Evolutionary conservation across 345 rosid genomes (phyloP).

Genomic region (Populus davidiana): DNA sequence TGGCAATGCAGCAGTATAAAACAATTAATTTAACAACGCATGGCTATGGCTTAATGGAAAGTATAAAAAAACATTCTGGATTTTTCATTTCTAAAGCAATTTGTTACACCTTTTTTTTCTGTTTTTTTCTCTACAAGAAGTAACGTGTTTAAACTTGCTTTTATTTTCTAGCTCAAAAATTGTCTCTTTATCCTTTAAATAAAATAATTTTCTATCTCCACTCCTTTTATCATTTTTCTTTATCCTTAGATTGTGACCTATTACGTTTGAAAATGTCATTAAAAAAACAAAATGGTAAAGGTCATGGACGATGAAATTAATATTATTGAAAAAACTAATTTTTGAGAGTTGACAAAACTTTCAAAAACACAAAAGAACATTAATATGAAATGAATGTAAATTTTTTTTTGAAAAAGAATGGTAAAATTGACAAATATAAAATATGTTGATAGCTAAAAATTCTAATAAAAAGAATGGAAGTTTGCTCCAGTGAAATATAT

Average conservation of each 20-base stretch:
- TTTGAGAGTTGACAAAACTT: background rate
- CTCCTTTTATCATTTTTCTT: background rate
- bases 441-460: background rate
- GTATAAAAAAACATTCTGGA: too few species aligned
- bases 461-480: background rate
- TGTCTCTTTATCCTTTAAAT: too few species aligned
- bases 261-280: background rate
- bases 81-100: too few species aligned
- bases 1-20: too few species aligned
- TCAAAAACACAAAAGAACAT: background rate
- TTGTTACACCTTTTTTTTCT: too few species aligned
- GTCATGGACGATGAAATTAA: background rate
- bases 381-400: background rate
- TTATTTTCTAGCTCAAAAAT: too few species aligned
- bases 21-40: too few species aligned
- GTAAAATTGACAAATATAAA: background rate
- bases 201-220: too few species aligned
- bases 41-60: too few species aligned
- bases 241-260: background rate
- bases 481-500: background rate
- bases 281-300: background rate
- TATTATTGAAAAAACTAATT: background rate
- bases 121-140: too few species aligned
- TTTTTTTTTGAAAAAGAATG: too few species aligned
- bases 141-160: too few species aligned